Evolutionary conservation across 2,329 filamentous ascomycete genomes (phyloP).

Genomic region (Myriosclerotinia duriaeana): DNA sequence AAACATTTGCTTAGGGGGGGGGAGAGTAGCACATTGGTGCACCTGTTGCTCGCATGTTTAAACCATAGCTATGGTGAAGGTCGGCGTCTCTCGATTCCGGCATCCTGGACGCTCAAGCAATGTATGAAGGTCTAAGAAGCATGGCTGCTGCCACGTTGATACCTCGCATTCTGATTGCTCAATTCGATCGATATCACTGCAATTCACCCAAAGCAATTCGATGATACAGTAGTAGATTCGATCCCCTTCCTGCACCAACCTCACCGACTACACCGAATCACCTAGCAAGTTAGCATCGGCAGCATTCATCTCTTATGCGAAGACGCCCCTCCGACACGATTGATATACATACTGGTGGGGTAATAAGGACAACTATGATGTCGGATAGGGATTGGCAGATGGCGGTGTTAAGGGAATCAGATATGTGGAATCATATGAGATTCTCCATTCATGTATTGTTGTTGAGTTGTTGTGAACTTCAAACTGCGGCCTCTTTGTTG

Average conservation of each 20-base stretch:
- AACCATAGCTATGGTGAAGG: not conserved
- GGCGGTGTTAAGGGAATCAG: not conserved
- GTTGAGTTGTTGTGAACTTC: not conserved
- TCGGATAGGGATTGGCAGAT: not conserved
- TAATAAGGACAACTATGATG: constrained; percentile 1
- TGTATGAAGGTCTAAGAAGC: no score
- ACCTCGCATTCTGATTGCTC: not conserved
- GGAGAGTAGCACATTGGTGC: not conserved
- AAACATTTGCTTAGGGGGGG: no score
- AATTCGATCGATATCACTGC: not conserved
- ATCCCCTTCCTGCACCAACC: not conserved
- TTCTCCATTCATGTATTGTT: not conserved
- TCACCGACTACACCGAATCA: not conserved
- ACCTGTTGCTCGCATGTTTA: not conserved
- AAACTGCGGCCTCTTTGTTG: not conserved
- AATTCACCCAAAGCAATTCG: not conserved
- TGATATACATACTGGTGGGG: constrained; percentile 1
- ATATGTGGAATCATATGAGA: not conserved
- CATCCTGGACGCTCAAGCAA: not conserved
- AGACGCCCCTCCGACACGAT: constrained; percentile 1
- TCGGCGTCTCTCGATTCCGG: not conserved
- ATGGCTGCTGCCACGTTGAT: not conserved
- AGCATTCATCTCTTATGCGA: not conserved
- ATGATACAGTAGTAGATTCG: not conserved
- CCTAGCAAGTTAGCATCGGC: not conserved